phyloP scores from a whole-genome alignment of 805 yeast genomes.

The Candida ovalis region DNA sequence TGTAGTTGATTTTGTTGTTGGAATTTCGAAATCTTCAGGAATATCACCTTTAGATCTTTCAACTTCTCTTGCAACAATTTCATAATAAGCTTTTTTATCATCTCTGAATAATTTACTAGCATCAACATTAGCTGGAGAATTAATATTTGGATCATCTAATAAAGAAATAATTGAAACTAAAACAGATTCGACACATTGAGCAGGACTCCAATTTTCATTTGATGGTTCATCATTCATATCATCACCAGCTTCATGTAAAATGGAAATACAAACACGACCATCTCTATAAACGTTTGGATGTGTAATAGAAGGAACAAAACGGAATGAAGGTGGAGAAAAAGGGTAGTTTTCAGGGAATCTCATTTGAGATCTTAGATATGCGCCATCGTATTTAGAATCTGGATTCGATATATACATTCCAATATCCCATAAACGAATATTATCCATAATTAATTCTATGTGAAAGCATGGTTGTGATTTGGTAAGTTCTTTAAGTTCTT shows the following conservation, averaged over 20 bases:
- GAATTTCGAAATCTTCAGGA: conserved; percentile 83
- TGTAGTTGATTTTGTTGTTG: conserved; percentile 38
- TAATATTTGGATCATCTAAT: conserved; percentile 88
- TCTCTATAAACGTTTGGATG: conserved; percentile 95
- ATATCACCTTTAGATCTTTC: conserved; percentile 80
- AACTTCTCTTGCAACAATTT: conserved; percentile 75
- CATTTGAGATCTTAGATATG: conserved; percentile 93
- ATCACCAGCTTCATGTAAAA: conserved; percentile 88
- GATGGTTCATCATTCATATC: conserved; percentile 88
- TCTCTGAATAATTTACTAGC: conserved; percentile 90
- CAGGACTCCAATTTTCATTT: conserved; percentile 91
- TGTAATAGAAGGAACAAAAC: conserved; percentile 89
- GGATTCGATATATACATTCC: conserved; percentile 90
- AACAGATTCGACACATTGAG: conserved; percentile 88
- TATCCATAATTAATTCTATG: conserved; percentile 46
- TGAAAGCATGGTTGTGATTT: conserved; percentile 32
- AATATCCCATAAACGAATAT: conserved; percentile 68
- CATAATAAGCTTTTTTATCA: conserved; percentile 70
- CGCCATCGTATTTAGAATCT: conserved; percentile 90
- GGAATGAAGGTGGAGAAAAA: conserved; percentile 85
- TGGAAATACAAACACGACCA: conserved; percentile 89
- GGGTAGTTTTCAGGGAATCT: conserved; percentile 90
- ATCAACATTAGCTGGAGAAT: conserved; percentile 94
- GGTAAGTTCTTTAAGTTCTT: conserved; percentile 30
- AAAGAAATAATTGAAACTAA: conserved; percentile 86